These are phyloP conservation scores for Calonectria fujianensis DNA, from an alignment of 2,329 filamentous ascomycete genomes.

Conservation along the genomic window DNA sequence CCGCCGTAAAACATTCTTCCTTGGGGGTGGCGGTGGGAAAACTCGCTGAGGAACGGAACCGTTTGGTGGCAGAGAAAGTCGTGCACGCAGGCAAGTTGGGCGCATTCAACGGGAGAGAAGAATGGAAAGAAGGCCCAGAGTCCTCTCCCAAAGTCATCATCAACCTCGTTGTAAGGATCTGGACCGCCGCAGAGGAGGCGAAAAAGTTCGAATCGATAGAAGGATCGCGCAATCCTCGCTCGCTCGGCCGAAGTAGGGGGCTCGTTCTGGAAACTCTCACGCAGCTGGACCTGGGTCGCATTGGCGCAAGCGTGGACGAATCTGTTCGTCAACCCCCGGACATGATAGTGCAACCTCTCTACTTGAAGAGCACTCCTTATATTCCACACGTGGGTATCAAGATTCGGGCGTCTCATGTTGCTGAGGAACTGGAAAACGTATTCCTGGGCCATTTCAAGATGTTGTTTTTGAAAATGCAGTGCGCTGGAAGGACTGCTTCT, in stretches of 20 bases:
- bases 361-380: neutral
- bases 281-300: neutral
- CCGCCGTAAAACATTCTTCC: slow-evolving; percentile 8
- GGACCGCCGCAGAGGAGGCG: slow-evolving; percentile 5
- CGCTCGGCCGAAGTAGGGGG: slow-evolving; percentile 1
- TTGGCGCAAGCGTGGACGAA: neutral
- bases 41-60: neutral
- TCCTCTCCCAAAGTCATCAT: neutral
- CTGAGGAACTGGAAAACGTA: slow-evolving; percentile 6
- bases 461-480: neutral
- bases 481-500: neutral
- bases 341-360: neutral
- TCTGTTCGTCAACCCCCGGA: neutral
- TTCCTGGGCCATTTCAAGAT: neutral
- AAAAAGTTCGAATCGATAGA: slow-evolving; percentile 11
- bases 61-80: slow-evolving; percentile 11
- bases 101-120: slow-evolving; percentile 16
- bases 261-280: neutral
- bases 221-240: slow-evolving; percentile 3
- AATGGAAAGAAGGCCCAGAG: slow-evolving; percentile 13
- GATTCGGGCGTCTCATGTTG: slow-evolving; percentile 3
- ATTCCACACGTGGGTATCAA: neutral
- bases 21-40: neutral
- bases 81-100: slow-evolving; percentile 12
- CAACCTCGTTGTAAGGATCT: neutral